These are phyloP conservation scores for Aspergillus piperis DNA, from an alignment of 2,329 filamentous ascomycete species.

Conservation along the genomic window DNA sequence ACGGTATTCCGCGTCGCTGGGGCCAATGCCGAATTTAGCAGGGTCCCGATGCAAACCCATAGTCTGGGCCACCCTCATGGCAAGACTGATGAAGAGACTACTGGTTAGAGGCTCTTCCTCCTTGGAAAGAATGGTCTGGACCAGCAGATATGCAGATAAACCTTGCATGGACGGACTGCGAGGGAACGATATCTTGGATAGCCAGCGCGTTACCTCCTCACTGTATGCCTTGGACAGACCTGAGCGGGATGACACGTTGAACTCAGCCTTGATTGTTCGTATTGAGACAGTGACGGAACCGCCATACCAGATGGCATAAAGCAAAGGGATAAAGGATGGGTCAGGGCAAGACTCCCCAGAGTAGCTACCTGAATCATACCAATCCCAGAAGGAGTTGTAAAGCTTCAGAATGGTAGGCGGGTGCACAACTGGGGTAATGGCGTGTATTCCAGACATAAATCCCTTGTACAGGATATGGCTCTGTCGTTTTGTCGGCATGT, in stretches of 20 bases:
- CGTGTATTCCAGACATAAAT: slow-evolving; percentile 50
- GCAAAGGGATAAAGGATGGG: slow-evolving; percentile 46
- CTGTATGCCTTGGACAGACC: slow-evolving; percentile 41
- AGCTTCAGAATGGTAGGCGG: slow-evolving; percentile 45
- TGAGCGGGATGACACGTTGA: slow-evolving; percentile 38
- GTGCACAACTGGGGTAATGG: slow-evolving; percentile 48
- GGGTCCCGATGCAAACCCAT: slow-evolving; percentile 54
- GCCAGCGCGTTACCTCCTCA: slow-evolving; percentile 47
- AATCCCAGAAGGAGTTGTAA: slow-evolving; percentile 49
- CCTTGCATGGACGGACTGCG: slow-evolving; percentile 49
- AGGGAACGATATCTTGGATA: slow-evolving; percentile 48
- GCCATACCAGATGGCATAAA: slow-evolving; percentile 53
- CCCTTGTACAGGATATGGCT: slow-evolving; percentile 50
- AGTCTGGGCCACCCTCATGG: slow-evolving; percentile 50
- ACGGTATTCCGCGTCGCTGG: slow-evolving; percentile 48
- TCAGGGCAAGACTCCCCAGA: slow-evolving; percentile 41
- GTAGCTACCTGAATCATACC: slow-evolving; percentile 44
- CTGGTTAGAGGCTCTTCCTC: slow-evolving; percentile 53
- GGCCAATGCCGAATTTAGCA: slow-evolving; percentile 48
- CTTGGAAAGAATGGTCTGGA: slow-evolving; percentile 49
- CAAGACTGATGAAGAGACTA: slow-evolving; percentile 51
- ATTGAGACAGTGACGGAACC: slow-evolving; percentile 49
- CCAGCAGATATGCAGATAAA: slow-evolving; percentile 49
- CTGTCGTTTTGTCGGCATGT: slow-evolving; percentile 46
- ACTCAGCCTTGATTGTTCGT: slow-evolving; percentile 44